A percentile compares a stretch with the other conserved stretches of the same genome.
Conservation (phyloP, 2,329 filamentous ascomycete genomes). For the Coniochaeta hoffmannii region DNA sequence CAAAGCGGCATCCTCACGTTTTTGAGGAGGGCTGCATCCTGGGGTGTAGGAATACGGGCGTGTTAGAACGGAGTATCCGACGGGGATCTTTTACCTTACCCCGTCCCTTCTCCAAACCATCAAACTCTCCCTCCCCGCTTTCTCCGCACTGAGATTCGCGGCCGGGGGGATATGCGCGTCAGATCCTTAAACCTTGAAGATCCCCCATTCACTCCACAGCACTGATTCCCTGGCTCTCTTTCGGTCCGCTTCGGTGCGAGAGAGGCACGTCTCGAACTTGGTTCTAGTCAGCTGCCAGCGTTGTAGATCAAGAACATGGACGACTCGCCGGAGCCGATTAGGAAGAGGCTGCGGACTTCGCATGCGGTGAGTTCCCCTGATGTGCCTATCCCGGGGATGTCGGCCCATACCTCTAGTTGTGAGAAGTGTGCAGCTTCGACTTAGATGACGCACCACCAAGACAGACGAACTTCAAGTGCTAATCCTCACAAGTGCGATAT, state of each 20-base stretch:
- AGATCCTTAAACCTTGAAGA: neutral
- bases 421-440: neutral
- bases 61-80: too few species aligned
- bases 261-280: neutral
- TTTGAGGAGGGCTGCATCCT: too few species aligned
- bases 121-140: neutral
- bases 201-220: neutral
- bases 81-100: too few species aligned
- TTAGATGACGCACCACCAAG: neutral
- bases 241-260: constrained; percentile 4
- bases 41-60: too few species aligned
- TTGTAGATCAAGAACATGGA: neutral
- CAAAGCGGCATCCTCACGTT: too few species aligned
- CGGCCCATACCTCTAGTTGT: neutral
- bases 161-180: too few species aligned
- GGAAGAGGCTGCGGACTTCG: constrained; percentile 33
- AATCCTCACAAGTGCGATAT: constrained; percentile 32
- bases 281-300: neutral
- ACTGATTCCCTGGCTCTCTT: neutral
- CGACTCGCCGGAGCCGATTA: constrained; percentile 18
- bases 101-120: neutral
- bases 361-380: constrained; percentile 31
- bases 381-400: neutral
- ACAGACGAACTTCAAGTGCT: neutral
- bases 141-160: neutral